Base-by-base conservation (phyloP, 345 rosid species). In the Citrus cavaleriei region DNA sequence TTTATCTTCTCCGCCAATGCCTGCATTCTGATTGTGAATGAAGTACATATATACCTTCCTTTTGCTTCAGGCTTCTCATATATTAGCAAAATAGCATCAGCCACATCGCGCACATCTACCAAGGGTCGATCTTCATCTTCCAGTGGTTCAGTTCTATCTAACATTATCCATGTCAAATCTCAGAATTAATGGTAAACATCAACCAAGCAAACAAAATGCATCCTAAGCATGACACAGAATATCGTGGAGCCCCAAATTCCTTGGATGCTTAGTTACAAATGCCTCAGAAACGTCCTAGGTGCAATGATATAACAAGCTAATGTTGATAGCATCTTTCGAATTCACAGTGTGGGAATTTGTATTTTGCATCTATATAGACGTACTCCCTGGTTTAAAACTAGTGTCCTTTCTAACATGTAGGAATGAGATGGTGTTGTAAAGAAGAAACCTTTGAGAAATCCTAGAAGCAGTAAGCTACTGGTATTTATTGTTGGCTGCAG, bases 21-120 rank as follows among this genome's bases (percentile, higher is more conserved):
- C 25, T 30, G 67, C 49, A 76, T 79, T 75, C 30, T 80, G n/a
- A 81, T 76, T 22, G 16, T 2, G 68, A 88, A 81, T 32, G 89
- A 65, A n/a, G 68, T 19, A 72, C 93, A 89, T 66, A 89, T 78
- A 78, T 93, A 90, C 84, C 97, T 86, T 54, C 95, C 88, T 84
- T 80, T 64, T 0, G 88, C 88, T 78, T 82, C 87, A 12, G 84
- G 73, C 68, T 86, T 91, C 86, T 85, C 90, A 66, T 91, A 91
- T 34, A 80, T 84, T 82, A 91, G 83, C 59, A 89, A 81, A 67
- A 93, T 80, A 24, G 82, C 88, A 27, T 78, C 80, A 18, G 86
- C 80, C 2, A 80, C 85, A 55, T 87, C 87, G 19, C 82, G 83
- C 22, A 82, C 88, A 58, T 87, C 87, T 40, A 79, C 86, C 6